Conservation (phyloP, 2,329 filamentous ascomycete species). For the Paradendryphiella salina region DNA sequence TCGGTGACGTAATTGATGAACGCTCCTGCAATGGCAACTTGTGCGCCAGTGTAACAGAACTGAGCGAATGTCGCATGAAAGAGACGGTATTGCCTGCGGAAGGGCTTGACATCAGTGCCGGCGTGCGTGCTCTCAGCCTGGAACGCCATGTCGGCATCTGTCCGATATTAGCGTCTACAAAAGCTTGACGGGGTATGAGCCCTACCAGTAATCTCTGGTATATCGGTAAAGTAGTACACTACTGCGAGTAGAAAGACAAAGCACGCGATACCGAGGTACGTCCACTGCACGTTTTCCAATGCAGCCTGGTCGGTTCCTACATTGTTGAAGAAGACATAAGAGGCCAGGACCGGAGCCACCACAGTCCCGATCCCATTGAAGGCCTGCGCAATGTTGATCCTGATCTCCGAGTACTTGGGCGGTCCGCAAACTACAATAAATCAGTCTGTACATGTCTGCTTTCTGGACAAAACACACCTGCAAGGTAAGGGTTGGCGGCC, state of each 20-base stretch:
- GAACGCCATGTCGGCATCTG: conserved; percentile 58
- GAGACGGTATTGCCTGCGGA: conserved; percentile 67
- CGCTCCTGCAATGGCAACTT: conserved; percentile 58
- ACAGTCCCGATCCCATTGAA: conserved; percentile 63
- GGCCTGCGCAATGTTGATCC: conserved; percentile 62
- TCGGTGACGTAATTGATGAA: conserved; percentile 58
- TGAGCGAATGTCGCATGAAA: conserved; percentile 77
- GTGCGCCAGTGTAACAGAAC: conserved; percentile 79
- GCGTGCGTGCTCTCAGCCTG: conserved; percentile 49
- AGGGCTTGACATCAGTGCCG: conserved; percentile 52
- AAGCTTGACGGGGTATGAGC: neutral
- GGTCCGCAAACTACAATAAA: conserved; percentile 55
- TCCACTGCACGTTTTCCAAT: conserved; percentile 65
- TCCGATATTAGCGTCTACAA: neutral
- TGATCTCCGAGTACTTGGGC: conserved; percentile 61
- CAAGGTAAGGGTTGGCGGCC: conserved; percentile 56
- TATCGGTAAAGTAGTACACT: conserved; percentile 61
- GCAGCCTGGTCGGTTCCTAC: conserved; percentile 55
- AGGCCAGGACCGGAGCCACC: conserved; percentile 62
- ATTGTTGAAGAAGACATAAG: conserved; percentile 64
- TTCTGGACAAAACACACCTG: conserved; percentile 3
- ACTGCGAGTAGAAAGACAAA: conserved; percentile 62
- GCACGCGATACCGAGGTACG: conserved; percentile 64
- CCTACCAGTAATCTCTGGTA: conserved; percentile 57
- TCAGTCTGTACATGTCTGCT: neutral